A percentile compares a stretch with the other conserved stretches of the same genome.
phyloP scores from a whole-genome alignment of 2,329 filamentous ascomycete species.

The Myriangium duriaei region DNA sequence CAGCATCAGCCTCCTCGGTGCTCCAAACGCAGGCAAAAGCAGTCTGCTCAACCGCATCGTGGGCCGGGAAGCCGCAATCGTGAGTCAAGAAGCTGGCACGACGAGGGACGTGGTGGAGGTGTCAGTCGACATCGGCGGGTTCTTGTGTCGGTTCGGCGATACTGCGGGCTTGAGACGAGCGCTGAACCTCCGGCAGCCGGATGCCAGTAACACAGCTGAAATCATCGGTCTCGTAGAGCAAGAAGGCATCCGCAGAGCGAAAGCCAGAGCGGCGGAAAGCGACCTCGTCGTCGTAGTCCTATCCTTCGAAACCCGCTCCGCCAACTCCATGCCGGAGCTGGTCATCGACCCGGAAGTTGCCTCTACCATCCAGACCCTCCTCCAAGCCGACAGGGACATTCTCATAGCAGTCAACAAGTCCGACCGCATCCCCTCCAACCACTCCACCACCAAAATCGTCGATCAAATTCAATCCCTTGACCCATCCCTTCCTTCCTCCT shows the following conservation, averaged over 20 bases:
- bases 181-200: constrained; percentile 16
- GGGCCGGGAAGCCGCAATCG: constrained; percentile 86
- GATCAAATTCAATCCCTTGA: constrained; percentile 27
- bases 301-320: constrained; percentile 48
- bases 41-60: constrained; percentile 84
- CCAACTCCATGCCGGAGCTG: constrained; percentile 16
- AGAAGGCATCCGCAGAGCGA: constrained; percentile 83
- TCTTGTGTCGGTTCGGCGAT: constrained; percentile 86
- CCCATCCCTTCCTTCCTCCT: constrained; percentile 30
- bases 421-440: constrained; percentile 35
- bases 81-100: constrained; percentile 83
- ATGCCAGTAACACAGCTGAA: constrained; percentile 13
- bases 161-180: constrained; percentile 70
- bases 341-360: constrained; percentile 43
- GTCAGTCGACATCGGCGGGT: constrained; percentile 77
- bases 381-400: constrained; percentile 39
- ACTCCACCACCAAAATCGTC: constrained; percentile 12
- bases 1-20: constrained; percentile 71
- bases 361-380: constrained; percentile 39
- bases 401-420: constrained; percentile 50
- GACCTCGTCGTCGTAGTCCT: constrained; percentile 76
- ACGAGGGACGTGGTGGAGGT: constrained; percentile 91
- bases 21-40: constrained; percentile 91
- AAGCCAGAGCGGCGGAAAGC: constrained; percentile 65
- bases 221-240: constrained; percentile 63